Evolutionary conservation across 768 basidiomycete species (phyloP).

Genomic region (Suillus variegatus): DNA sequence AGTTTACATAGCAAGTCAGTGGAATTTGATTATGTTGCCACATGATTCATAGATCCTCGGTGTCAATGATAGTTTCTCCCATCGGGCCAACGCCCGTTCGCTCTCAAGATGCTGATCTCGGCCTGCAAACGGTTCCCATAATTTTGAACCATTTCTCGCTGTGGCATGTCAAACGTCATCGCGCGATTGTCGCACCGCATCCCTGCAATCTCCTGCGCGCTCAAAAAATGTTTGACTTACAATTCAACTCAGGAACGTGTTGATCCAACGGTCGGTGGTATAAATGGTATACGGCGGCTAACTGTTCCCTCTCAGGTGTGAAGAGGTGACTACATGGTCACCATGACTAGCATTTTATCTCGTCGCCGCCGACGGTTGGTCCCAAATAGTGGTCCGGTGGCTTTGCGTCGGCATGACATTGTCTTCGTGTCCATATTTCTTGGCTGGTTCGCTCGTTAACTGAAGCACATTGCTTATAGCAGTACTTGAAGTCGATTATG

Average conservation of each 20-base stretch:
- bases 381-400: background rate
- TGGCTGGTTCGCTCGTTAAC: background rate
- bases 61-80: background rate
- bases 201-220: background rate
- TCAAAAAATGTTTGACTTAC: background rate
- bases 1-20: background rate
- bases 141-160: background rate
- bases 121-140: background rate
- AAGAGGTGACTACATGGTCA: background rate
- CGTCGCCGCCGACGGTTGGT: background rate
- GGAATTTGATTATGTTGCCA: background rate
- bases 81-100: background rate
- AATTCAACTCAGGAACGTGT: background rate
- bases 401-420: background rate
- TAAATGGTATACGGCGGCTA: background rate
- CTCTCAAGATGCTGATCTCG: background rate
- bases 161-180: background rate
- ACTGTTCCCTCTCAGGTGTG: background rate
- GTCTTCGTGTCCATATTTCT: background rate
- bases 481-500: background rate
- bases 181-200: background rate
- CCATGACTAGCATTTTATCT: background rate
- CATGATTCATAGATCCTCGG: background rate
- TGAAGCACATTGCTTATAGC: background rate
- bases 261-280: background rate